A percentile compares a stretch with the other conserved stretches of the same genome.
phyloP scores from a whole-genome alignment of 1,284 basidiomycete species.

The Moesziomyces globuligerus region DNA sequence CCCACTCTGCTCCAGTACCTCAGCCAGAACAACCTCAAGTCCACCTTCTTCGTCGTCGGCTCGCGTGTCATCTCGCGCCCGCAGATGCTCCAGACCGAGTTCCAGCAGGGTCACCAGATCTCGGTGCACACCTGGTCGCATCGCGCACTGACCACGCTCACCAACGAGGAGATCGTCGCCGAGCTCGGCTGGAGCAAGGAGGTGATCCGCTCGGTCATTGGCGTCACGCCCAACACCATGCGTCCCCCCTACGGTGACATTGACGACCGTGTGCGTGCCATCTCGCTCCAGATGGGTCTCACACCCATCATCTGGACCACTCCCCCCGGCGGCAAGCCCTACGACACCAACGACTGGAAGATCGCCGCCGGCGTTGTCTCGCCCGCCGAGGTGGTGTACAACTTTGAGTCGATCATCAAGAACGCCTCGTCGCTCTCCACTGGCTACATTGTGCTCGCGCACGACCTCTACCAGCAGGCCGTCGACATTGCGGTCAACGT shows the following conservation, averaged over 20 bases:
- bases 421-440: slow-evolving; percentile 71
- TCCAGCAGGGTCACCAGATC: slow-evolving; percentile 75
- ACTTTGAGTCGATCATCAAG: slow-evolving; percentile 56
- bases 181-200: slow-evolving; percentile 92
- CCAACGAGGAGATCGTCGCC: slow-evolving; percentile 87
- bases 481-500: slow-evolving; percentile 62
- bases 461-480: slow-evolving; percentile 65
- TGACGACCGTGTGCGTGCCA: slow-evolving; percentile 66
- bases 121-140: slow-evolving; percentile 71
- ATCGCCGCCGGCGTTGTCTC: slow-evolving; percentile 58
- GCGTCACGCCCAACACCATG: slow-evolving; percentile 68
- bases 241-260: slow-evolving; percentile 66
- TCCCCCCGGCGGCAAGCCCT: slow-evolving; percentile 40
- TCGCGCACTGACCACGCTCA: slow-evolving; percentile 77
- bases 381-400: slow-evolving; percentile 50
- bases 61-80: slow-evolving; percentile 86
- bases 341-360: slow-evolving; percentile 64
- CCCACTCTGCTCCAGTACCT: slow-evolving; percentile 77
- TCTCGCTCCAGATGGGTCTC: slow-evolving; percentile 60
- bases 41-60: slow-evolving; percentile 93
- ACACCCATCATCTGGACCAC: slow-evolving; percentile 66
- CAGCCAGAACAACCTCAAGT: slow-evolving; percentile 74
- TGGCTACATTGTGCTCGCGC: slow-evolving; percentile 85
- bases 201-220: slow-evolving; percentile 74
- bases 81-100: slow-evolving; percentile 80